Percentiles rank a stretch among this genome's conserved stretches.
Conservation (phyloP, 768 basidiomycete genomes). For the Exidia glandulosa region DNA sequence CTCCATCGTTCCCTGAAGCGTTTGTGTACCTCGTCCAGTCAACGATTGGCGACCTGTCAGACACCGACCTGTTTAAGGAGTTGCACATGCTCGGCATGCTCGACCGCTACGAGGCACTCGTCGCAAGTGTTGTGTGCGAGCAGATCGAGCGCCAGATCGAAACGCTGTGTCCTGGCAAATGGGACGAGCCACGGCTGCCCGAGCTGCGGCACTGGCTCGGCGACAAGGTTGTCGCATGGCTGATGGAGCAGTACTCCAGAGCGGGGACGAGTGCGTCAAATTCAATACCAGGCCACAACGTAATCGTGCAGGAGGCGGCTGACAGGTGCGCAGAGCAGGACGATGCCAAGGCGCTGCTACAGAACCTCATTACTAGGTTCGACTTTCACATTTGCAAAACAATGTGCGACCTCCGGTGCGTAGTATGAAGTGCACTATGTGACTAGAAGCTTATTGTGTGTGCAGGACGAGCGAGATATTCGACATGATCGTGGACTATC, state of each 20-base stretch:
- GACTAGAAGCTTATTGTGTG: background rate
- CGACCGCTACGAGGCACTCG: conserved; percentile 73
- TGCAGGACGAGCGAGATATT: conserved; percentile 69
- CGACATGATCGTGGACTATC: conserved; percentile 91
- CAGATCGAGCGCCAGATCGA: conserved; percentile 69
- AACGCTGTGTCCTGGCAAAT: conserved; percentile 54
- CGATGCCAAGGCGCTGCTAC: conserved; percentile 60
- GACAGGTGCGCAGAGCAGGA: conserved; percentile 34
- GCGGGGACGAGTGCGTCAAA: conserved; percentile 40
- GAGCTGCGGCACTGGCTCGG: conserved; percentile 67
- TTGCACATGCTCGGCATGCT: conserved; percentile 65
- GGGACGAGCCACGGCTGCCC: conserved; percentile 55
- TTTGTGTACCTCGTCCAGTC: conserved; percentile 43
- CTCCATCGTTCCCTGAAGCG: conserved; percentile 52
- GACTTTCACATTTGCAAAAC: conserved; percentile 92
- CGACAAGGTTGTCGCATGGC: conserved; percentile 72
- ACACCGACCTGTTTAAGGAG: conserved; percentile 38
- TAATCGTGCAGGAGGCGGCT: conserved; percentile 3
- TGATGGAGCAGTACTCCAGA: conserved; percentile 67
- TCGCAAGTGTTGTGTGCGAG: conserved; percentile 77
- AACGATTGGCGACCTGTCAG: conserved; percentile 15
- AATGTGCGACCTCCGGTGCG: conserved; percentile 74
- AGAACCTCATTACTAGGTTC: conserved; percentile 69
- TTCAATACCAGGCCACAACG: conserved; percentile 1
- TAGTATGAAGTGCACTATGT: background rate